These are phyloP conservation scores for Dryadomyces quercus-mongolicae DNA, from an alignment of 2,329 filamentous ascomycete genomes.

Conservation along the genomic window DNA sequence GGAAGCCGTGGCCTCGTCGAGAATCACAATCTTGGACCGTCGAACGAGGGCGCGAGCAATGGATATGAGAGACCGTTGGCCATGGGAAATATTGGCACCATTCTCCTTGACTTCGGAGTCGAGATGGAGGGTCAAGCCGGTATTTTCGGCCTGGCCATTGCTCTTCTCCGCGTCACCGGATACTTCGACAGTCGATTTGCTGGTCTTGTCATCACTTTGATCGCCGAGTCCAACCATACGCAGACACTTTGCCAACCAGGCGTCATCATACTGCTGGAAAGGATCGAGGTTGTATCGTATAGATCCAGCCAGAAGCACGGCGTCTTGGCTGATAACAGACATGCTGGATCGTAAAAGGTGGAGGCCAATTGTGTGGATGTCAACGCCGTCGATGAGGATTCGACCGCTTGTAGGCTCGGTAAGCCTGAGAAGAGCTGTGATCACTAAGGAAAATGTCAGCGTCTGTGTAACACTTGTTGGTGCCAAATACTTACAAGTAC, in stretches of 20 bases:
- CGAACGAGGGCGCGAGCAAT: conserved; percentile 81
- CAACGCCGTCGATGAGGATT: conserved; percentile 79
- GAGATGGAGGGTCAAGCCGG: not conserved
- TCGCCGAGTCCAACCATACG: conserved; percentile 70
- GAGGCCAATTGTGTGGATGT: conserved; percentile 77
- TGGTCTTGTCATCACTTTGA: not conserved
- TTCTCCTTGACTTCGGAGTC: conserved; percentile 7
- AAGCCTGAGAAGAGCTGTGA: conserved; percentile 82
- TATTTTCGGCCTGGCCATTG: not conserved
- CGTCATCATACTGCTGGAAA: conserved; percentile 76
- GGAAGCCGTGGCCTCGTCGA: conserved; percentile 91
- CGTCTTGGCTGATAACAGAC: conserved; percentile 95
- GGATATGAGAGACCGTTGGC: conserved; percentile 80
- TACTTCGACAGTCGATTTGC: not conserved
- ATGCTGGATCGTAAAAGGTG: conserved; percentile 85
- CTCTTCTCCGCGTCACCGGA: not conserved
- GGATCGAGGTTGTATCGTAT: conserved; percentile 92
- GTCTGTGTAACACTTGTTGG: not conserved
- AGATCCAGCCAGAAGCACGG: conserved; percentile 82
- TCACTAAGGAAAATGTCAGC: conserved; percentile 45
- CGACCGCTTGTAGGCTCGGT: conserved; percentile 80
- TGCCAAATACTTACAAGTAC: conserved; percentile 19
- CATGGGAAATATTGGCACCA: conserved; percentile 45
- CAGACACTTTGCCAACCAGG: conserved; percentile 76
- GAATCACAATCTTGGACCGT: conserved; percentile 73